phyloP scores from a whole-genome alignment of 257 asterid species.

The Eustoma russellianum region DNA sequence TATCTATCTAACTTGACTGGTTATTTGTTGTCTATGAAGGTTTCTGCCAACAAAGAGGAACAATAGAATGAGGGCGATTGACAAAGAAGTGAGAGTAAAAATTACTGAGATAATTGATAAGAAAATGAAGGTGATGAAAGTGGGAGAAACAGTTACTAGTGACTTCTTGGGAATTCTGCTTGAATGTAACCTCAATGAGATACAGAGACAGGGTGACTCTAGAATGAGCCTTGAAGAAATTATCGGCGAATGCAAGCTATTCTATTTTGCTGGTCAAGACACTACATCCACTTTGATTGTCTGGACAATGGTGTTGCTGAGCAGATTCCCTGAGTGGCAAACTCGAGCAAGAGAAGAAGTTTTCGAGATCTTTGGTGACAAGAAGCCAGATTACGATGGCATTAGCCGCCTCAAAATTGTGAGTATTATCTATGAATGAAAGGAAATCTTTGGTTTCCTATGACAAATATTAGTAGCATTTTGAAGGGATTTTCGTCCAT shows the following conservation, averaged over 20 bases:
- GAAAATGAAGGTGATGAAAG: conserved; percentile 17
- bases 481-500: too few species aligned
- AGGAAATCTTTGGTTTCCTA: not conserved
- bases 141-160: conserved; percentile 14
- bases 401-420: conserved; percentile 42
- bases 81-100: conserved; percentile 20
- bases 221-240: conserved; percentile 43
- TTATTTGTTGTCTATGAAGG: conserved; percentile 8
- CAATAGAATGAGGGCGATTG: conserved; percentile 35
- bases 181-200: conserved; percentile 28
- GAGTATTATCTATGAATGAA: conserved; percentile 8
- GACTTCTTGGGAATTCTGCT: conserved; percentile 34
- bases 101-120: conserved; percentile 20
- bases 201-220: conserved; percentile 19
- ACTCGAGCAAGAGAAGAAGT: conserved; percentile 41
- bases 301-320: conserved; percentile 40
- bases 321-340: conserved; percentile 41
- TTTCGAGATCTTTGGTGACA: conserved; percentile 23
- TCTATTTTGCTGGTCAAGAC: conserved; percentile 48
- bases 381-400: conserved; percentile 31
- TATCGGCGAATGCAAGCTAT: conserved; percentile 44
- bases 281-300: conserved; percentile 28
- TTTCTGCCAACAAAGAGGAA: conserved; percentile 36
- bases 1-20: not conserved
- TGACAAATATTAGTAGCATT: not conserved